A percentile compares a stretch with the other conserved stretches of the same genome.
phyloP scores from a whole-genome alignment of 2,329 filamentous ascomycete species.

The Cladosporium sp. region DNA sequence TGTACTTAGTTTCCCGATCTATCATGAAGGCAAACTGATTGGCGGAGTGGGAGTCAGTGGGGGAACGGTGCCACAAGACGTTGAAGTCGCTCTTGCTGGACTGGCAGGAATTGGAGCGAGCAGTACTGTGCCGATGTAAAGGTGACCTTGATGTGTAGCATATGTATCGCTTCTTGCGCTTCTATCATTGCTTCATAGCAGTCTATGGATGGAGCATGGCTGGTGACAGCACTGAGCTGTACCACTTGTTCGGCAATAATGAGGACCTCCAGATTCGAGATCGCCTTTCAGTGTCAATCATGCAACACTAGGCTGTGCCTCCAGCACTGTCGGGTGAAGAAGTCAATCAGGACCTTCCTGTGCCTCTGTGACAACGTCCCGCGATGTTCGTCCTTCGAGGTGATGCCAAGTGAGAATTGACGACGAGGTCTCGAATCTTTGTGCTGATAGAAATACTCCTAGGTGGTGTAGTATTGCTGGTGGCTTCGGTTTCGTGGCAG shows the following conservation, averaged over 20 bases:
- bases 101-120: conserved; percentile 24
- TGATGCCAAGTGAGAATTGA: neutral
- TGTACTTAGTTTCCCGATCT: conserved; percentile 24
- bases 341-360: neutral
- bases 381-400: neutral
- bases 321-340: neutral
- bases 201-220: neutral
- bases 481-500: neutral
- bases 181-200: neutral
- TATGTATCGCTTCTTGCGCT: neutral
- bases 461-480: neutral
- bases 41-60: conserved; percentile 36
- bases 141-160: neutral
- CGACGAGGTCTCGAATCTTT: neutral
- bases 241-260: neutral
- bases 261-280: neutral
- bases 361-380: neutral
- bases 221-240: neutral
- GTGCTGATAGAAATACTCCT: neutral
- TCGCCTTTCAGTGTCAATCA: neutral
- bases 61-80: conserved; percentile 34
- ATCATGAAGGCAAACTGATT: conserved; percentile 31
- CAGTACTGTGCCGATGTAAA: neutral
- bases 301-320: neutral
- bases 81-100: conserved; percentile 24